These are phyloP conservation scores for Eutrema heterophyllum DNA, from an alignment of 345 rosid species.

Conservation along the genomic window DNA sequence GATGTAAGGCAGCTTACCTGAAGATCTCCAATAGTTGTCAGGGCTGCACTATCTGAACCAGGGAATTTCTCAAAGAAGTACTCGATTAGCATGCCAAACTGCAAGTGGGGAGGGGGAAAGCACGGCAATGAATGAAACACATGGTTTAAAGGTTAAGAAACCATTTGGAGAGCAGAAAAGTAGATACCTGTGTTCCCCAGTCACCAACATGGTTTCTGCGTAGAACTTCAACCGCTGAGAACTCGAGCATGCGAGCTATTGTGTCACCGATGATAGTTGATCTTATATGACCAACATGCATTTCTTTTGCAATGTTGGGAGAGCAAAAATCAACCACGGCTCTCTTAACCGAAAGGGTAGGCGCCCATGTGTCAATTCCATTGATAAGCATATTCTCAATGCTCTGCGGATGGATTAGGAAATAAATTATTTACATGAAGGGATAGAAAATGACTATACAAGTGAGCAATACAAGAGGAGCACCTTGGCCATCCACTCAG, in stretches of 20 bases:
- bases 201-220: conserved; percentile 97
- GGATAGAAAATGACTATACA: not conserved
- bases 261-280: conserved; percentile 93
- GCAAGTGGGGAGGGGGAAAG: not conserved
- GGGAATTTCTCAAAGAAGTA: conserved; percentile 72
- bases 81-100: conserved; percentile 94
- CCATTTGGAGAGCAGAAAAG: too few relatives aligned
- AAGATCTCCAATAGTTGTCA: conserved; percentile 68
- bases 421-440: not conserved
- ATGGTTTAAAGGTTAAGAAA: too few relatives aligned
- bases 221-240: conserved; percentile 74
- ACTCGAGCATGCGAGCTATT: conserved; percentile 85
- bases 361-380: conserved; percentile 82
- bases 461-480: not conserved
- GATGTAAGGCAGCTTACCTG: conserved; percentile 48
- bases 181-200: conserved; percentile 85
- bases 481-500: conserved; percentile 87
- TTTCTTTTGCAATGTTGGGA: conserved; percentile 87
- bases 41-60: conserved; percentile 42
- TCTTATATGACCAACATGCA: conserved; percentile 90
- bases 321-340: conserved; percentile 92
- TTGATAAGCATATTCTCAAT: conserved; percentile 66
- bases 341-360: conserved; percentile 45
- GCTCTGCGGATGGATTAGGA: conserved; percentile 29
- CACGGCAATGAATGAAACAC: too few relatives aligned